Evolutionary conservation across 2,329 filamentous ascomycete species (phyloP).

Genomic region (Blumeria graminis): DNA sequence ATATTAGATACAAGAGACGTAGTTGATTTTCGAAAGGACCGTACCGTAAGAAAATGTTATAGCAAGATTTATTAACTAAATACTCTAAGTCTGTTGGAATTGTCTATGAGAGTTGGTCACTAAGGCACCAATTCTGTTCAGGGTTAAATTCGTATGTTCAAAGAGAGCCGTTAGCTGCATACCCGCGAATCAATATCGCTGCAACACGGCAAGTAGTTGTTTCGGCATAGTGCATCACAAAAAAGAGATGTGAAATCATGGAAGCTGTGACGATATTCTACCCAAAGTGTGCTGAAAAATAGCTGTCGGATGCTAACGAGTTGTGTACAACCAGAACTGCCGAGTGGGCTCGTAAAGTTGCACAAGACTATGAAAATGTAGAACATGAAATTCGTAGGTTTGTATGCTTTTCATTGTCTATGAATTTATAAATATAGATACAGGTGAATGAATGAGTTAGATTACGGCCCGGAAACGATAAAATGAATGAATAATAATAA

Average conservation of each 20-base stretch:
- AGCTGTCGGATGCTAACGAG: not conserved
- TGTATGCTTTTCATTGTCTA: too few species aligned
- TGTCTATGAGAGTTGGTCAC: slow-evolving; percentile 13
- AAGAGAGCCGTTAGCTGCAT: slow-evolving; percentile 11
- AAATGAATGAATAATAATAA: too few species aligned
- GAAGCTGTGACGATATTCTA: not conserved
- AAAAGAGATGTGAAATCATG: not conserved
- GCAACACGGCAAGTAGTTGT: slow-evolving; percentile 15
- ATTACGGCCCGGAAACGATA: too few species aligned
- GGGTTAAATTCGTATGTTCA: too few species aligned
- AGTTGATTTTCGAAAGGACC: slow-evolving; percentile 4
- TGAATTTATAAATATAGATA: too few species aligned
- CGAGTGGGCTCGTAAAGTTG: too few species aligned
- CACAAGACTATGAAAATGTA: too few species aligned
- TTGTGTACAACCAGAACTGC: not conserved
- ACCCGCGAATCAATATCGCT: slow-evolving; percentile 5
- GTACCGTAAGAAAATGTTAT: slow-evolving; percentile 4
- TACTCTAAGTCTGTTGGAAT: slow-evolving; percentile 10
- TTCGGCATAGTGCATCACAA: slow-evolving; percentile 15
- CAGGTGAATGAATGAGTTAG: too few species aligned
- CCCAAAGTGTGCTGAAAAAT: not conserved
- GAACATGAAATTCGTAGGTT: too few species aligned
- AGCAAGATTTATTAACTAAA: slow-evolving; percentile 9
- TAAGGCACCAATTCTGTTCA: slow-evolving; percentile 5
- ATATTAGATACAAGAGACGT: not conserved